Percentiles rank a stretch among this genome's conserved stretches.
These are phyloP conservation scores for Teunomyces pallodes DNA, from an alignment of 805 yeast species.

Conservation along the genomic window DNA sequence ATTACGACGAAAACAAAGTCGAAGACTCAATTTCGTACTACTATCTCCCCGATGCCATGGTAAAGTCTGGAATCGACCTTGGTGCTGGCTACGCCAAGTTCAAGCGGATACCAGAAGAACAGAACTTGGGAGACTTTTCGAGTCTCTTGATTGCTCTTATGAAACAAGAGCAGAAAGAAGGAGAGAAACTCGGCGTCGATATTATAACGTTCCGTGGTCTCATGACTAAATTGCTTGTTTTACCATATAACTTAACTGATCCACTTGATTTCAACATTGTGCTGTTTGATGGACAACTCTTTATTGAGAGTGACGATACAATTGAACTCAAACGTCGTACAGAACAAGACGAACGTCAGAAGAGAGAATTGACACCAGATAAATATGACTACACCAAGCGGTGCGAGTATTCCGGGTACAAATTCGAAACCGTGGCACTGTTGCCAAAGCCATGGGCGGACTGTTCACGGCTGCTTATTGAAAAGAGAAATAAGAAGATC, in stretches of 20 bases:
- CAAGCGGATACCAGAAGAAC: slow-evolving; percentile 51
- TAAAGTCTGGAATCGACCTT: slow-evolving; percentile 62
- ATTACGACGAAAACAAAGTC: slow-evolving; percentile 38
- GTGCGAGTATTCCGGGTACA: slow-evolving; percentile 69
- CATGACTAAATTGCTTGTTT: slow-evolving; percentile 67
- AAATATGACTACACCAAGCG: slow-evolving; percentile 31
- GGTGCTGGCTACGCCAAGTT: slow-evolving; percentile 63
- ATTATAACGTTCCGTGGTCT: slow-evolving; percentile 84
- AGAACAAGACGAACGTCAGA: slow-evolving; percentile 18
- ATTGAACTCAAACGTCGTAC: slow-evolving; percentile 30
- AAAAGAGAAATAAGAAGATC: slow-evolving; percentile 54
- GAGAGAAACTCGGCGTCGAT: slow-evolving; percentile 53
- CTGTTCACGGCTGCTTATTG: slow-evolving; percentile 64
- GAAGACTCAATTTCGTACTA: slow-evolving; percentile 61
- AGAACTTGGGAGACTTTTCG: slow-evolving; percentile 53
- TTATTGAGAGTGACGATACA: slow-evolving; percentile 53
- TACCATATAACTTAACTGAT: slow-evolving; percentile 60
- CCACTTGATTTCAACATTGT: slow-evolving; percentile 60
- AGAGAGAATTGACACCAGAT: slow-evolving; percentile 14
- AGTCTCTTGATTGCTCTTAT: slow-evolving; percentile 57
- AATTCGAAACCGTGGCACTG: slow-evolving; percentile 80
- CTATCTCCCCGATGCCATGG: slow-evolving; percentile 72
- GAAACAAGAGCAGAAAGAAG: slow-evolving; percentile 49
- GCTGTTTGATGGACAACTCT: slow-evolving; percentile 72
- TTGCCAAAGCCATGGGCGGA: slow-evolving; percentile 73